Base-by-base conservation (phyloP, 1,284 basidiomycete species). In the Macrocystidia cucumis region DNA sequence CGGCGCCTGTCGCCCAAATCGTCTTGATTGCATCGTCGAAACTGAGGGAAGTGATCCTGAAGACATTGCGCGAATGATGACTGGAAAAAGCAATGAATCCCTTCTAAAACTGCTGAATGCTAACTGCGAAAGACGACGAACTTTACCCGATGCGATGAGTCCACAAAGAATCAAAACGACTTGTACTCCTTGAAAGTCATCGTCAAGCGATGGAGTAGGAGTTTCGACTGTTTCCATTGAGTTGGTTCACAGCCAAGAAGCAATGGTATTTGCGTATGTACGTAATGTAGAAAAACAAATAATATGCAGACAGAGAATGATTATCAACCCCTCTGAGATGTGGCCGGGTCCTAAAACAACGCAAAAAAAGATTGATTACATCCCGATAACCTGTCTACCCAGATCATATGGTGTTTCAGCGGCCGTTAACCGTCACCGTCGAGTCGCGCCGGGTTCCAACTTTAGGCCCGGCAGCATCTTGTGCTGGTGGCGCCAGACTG, bases 21-120 rank as follows among this genome's bases (percentile, higher is more conserved):
- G 48, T 86, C 82, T 55, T 86, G 81, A 57, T 73, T 83, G 53
- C 81, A 86, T 45, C 79, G 62, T 29, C 61, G 61, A 52, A 81
- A 79, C 16, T 59, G 54, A 2, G 80, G 78, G 34, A 68, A 69
- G 46, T 78, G 55, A 4, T 51, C 38, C 45, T 83, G 62, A 2
- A 86, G 65, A 12, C 74, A 72, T 44, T 74, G 51, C 22, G 83
- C 81, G 49, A 86, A 86, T 0, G 80, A 79, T 9, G 79, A 78
- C 83, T 83, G 41, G 18, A 35, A 27, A 13, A 14, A 11, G 42
- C 20, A 39, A 30, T 13, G 29, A 17, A 27, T 19, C 2, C 18
- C 24, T 12, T 12, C 13, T 3, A 26, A 26, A 12, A 11, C 13
- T 3, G 11, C 24, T 11, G 24, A 28, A 17, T 18, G 35, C 27